Evolutionary conservation across 2,329 filamentous ascomycete genomes (phyloP), one percentile per base, ranked within the genome.

Genomic region (Knoxdaviesia capensis): DNA sequence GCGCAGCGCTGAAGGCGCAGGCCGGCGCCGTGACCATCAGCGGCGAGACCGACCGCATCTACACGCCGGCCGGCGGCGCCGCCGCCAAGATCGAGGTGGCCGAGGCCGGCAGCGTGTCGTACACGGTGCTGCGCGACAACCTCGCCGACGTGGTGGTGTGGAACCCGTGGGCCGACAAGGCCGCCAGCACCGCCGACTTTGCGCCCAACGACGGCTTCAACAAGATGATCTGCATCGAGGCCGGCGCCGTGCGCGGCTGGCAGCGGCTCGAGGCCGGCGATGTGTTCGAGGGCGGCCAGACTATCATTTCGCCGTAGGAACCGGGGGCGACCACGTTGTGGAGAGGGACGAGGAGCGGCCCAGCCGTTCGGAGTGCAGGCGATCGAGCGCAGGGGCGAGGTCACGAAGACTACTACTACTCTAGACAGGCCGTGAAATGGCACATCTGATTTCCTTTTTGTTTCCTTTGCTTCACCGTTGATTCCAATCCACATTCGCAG

Each of bases 91-190:
- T 83, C 39, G 55, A 69, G 8, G 72, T 92, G 39, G 55, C 65
- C 10, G 75, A 82, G 52, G 69, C 61, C 40, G 77, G 74, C 46
- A 69, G 70, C 53, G 66, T 76, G 9, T 63, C 70, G 41, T 86
- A 81, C 63, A 75, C 77, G 45, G 68, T 96, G 43, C 73, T 80
- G 36, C 75, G 90, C 47, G 85, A 94, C 59, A 87, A 85, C 49
- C 69, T 98, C 49, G 71, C 73, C 47, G 84, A 96, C 50, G 77
- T 90, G 10, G 88, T 94, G 1, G 81, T 96, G 31, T 98, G 90
- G 90, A 98, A 98, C 61, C 90, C 90, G 2, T 94, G 88, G 86
- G 68, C 70, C 36, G 83, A 87, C 48, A 93, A 92, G 65, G 76
- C 83, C 1, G 73, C 76, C 51, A 69, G 69, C 5, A 93, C 94